Base-by-base conservation (phyloP, 805 yeast species). In the Candida ulmi region DNA sequence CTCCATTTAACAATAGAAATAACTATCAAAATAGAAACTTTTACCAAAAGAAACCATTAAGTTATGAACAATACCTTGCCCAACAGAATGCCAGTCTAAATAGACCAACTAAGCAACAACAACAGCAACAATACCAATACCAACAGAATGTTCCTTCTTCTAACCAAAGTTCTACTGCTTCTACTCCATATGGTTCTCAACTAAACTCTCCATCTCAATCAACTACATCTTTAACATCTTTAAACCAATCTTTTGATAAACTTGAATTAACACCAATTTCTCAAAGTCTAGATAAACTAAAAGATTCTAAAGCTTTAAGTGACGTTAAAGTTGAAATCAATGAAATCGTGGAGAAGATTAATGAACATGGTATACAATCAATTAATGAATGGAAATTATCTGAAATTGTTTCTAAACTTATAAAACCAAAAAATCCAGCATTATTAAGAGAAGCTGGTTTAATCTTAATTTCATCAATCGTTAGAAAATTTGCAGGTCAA, bases 381-480 rank as follows among this genome's bases (percentile, higher is more conserved):
- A 72, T 90, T 23, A 63, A 66, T 35, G 80, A 76, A 2, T 86
- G 90, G 88, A 72, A 78, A 36, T 46, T 93, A 16, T 54, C 61
- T 12, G 88, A 81, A 16, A 74, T 83, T 30, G 47, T 86, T 39
- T 69, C 77, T 43, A 74, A 88, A 30, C 68, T 91, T 40, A 57
- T 77, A 36, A 88, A 85, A 58, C 74, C 85, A 32, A 91, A 88
- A 59, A 83, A 78, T 57, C 69, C 90, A 3, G 66, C 86, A 8
- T 58, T 85, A 35, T 73, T 83, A 32, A 80, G 95, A 63, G 98
- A 91, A 62, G 72, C 88, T 19, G 78, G 85, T 2, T 71, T 83
- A 62, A 53, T 85, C 28, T 64, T 88, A 25, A 61, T 82, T 27
- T 69, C 80, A 11, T 55, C 69, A 16, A 65, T 84, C 41, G 82